Conservation (phyloP, 106 monocot genomes). For the Narthecium ossifragum region DNA sequence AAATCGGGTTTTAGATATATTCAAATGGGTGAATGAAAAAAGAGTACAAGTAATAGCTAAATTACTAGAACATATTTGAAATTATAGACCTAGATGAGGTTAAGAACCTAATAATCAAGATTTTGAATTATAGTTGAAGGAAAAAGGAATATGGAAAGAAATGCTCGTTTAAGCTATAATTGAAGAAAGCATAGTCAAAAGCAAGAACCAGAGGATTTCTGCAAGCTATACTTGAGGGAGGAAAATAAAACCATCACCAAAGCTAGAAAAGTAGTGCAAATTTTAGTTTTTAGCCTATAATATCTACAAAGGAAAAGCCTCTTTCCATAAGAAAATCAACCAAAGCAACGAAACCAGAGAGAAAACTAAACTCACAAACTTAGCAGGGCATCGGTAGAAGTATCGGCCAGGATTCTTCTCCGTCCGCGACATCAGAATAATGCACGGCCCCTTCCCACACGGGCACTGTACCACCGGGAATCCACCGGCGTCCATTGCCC, state of each 20-base stretch:
- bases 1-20: too few species aligned
- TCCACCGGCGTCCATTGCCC: neutral
- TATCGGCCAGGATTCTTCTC: slow-evolving; percentile 16
- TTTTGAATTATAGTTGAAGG: too few species aligned
- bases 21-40: too few species aligned
- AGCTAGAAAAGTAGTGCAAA: neutral
- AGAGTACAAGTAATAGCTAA: too few species aligned
- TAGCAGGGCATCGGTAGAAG: slow-evolving; percentile 24
- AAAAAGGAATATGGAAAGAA: too few species aligned
- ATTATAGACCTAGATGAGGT: too few species aligned
- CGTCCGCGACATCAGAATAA: slow-evolving; percentile 16
- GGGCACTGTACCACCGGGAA: slow-evolving; percentile 21
- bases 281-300: too few species aligned
- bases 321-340: neutral
- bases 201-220: neutral
- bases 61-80: too few species aligned
- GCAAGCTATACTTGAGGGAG: neutral
- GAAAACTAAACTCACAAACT: slow-evolving; percentile 1
- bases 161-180: too few species aligned
- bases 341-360: neutral
- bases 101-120: too few species aligned
- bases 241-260: neutral
- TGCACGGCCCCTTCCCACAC: slow-evolving; percentile 21
- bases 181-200: too few species aligned
- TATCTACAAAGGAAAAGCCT: too few species aligned